A percentile compares a stretch with the other conserved stretches of the same genome.
Conservation (phyloP, 495 filamentous ascomycete genomes). For the Talaromyces borbonicus region DNA sequence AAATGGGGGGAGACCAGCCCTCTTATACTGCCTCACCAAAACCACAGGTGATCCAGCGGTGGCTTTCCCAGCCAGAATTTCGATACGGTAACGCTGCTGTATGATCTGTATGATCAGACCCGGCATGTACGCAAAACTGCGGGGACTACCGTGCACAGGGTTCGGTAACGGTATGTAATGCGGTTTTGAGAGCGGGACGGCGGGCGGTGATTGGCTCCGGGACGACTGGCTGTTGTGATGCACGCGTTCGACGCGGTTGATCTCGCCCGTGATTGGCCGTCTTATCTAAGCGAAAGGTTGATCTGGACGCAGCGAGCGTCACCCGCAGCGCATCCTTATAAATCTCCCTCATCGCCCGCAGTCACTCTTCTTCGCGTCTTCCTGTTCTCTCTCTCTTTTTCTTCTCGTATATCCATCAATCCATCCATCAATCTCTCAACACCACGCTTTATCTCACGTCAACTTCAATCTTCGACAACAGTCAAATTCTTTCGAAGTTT, state of each 20-base stretch:
- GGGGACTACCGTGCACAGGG: conserved; percentile 16
- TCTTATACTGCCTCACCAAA: conserved; percentile 43
- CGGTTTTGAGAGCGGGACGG: conserved; percentile 10
- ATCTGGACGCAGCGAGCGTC: conserved; percentile 38
- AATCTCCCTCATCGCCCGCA: conserved; percentile 26
- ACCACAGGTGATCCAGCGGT: conserved; percentile 34
- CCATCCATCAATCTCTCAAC: conserved; percentile 13
- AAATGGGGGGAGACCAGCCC: conserved; percentile 29
- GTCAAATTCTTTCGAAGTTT: conserved; percentile 11
- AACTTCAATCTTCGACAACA: conserved; percentile 12
- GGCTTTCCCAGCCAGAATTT: conserved; percentile 38
- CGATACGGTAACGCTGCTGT: conserved; percentile 34
- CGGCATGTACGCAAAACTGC: conserved; percentile 14
- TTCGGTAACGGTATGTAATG: conserved; percentile 14
- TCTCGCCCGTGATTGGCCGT: conserved; percentile 31
- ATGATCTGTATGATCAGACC: conserved; percentile 44
- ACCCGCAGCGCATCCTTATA: conserved; percentile 38
- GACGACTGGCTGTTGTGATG: not conserved
- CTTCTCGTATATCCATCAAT: conserved; percentile 16
- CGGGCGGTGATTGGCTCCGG: not conserved
- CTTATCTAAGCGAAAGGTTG: conserved; percentile 41
- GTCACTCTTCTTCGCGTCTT: conserved; percentile 19
- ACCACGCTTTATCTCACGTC: conserved; percentile 7
- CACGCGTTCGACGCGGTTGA: conserved; percentile 17
- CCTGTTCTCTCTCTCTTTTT: conserved; percentile 18